Evolutionary conservation across 148 eudicot genomes (phyloP).

Genomic region (Vaccinium macrocarpon): DNA sequence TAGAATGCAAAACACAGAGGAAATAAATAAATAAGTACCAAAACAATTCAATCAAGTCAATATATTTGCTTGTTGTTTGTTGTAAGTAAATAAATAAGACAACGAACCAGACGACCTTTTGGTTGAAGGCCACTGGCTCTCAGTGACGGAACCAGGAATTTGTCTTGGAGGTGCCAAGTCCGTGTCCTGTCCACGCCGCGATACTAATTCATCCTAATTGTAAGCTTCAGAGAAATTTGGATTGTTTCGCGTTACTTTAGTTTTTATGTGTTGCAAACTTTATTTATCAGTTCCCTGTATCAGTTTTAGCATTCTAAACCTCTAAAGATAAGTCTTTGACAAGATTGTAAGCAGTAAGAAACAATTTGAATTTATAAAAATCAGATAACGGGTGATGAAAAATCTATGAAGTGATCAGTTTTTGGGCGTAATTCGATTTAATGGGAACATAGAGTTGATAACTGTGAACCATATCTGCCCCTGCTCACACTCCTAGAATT

Average conservation of each 20-base stretch:
- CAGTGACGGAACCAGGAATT: neutral
- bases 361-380: neutral
- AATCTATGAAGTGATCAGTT: neutral
- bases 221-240: neutral
- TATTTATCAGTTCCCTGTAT: neutral
- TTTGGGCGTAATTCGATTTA: neutral
- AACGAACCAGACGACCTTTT: too few relatives aligned
- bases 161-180: too few relatives aligned
- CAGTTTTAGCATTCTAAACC: neutral
- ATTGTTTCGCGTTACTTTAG: neutral
- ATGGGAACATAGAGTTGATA: neutral
- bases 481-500: neutral
- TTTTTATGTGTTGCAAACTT: neutral
- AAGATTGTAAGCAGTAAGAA: neutral
- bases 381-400: neutral
- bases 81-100: too few relatives aligned
- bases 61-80: too few relatives aligned
- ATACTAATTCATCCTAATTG: too few relatives aligned
- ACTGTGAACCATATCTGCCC: too few relatives aligned
- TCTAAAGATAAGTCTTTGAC: neutral
- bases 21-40: too few relatives aligned
- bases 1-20: too few relatives aligned
- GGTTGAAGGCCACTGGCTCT: too few relatives aligned
- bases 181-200: too few relatives aligned
- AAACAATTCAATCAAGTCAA: too few relatives aligned